These are phyloP conservation scores for Glycyrrhiza uralensis DNA, from an alignment of 306 rosid species.

Conservation along the genomic window DNA sequence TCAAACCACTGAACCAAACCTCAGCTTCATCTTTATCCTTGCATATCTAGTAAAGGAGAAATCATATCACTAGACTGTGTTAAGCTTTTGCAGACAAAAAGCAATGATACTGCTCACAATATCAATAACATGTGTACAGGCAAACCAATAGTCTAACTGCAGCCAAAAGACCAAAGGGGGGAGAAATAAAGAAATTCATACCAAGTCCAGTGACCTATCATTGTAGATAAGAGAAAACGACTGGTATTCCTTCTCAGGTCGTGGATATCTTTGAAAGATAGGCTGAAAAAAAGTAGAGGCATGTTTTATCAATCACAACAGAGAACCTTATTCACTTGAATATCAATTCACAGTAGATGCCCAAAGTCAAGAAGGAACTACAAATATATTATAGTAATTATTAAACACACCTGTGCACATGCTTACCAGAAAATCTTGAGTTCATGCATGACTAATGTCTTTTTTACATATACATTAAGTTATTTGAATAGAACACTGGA, in stretches of 20 bases:
- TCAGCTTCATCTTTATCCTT: conserved; percentile 99
- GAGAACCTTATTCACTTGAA: conserved; percentile 26
- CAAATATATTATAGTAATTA: conserved; percentile 1
- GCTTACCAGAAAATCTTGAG: not conserved
- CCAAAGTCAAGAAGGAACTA: conserved; percentile 27
- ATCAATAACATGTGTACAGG: conserved; percentile 12
- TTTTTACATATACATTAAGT: conserved; percentile 14
- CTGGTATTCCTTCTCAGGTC: conserved; percentile 98
- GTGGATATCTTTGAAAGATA: conserved; percentile 96
- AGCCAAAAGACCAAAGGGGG: conserved; percentile 3
- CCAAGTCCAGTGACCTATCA: conserved; percentile 95
- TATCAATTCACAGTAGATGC: conserved; percentile 16
- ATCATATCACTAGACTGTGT: conserved; percentile 34
- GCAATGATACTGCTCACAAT: not conserved
- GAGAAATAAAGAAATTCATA: conserved; percentile 34
- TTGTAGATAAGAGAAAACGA: conserved; percentile 96
- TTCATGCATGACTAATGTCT: conserved; percentile 7
- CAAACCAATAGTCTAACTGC: conserved; percentile 17
- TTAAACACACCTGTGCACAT: conserved; percentile 3
- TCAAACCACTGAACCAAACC: conserved; percentile 98
- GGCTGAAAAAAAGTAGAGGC: conserved; percentile 60
- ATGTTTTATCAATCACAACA: conserved; percentile 42
- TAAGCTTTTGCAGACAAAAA: conserved; percentile 13
- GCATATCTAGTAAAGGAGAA: conserved; percentile 73
- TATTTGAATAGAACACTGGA: conserved; percentile 8